A percentile compares a stretch with the other conserved stretches of the same genome.
phyloP scores from a whole-genome alignment of 148 eudicot genomes.

The Mesembryanthemum crystallinum region DNA sequence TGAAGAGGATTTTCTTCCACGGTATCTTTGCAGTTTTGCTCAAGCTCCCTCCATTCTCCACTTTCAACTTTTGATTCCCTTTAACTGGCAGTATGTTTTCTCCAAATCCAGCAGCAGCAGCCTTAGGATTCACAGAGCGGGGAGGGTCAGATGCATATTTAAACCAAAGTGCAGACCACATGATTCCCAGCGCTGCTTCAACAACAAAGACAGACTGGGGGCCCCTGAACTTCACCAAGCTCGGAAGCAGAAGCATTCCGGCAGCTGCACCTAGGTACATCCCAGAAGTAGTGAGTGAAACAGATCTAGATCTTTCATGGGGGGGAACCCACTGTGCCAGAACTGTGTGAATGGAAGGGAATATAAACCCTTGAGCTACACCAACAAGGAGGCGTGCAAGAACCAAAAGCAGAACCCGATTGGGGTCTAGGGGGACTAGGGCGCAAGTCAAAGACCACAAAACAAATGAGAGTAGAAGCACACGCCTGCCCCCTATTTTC shows the following conservation, averaged over 20 bases:
- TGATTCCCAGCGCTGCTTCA: slow-evolving; percentile 74
- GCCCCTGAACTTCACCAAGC: slow-evolving; percentile 63
- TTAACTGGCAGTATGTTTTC: slow-evolving; percentile 64
- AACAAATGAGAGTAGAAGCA: slow-evolving; percentile 78
- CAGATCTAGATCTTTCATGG: slow-evolving; percentile 88
- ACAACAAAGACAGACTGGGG: slow-evolving; percentile 73
- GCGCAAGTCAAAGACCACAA: slow-evolving; percentile 82
- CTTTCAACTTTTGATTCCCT: slow-evolving; percentile 48
- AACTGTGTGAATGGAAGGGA: slow-evolving; percentile 80
- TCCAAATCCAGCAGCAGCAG: slow-evolving; percentile 88
- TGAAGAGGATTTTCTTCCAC: slow-evolving; percentile 65
- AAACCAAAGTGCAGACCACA: slow-evolving; percentile 82
- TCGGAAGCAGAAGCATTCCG: slow-evolving; percentile 84
- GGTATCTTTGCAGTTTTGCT: slow-evolving; percentile 54
- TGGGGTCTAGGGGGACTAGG: slow-evolving; percentile 79
- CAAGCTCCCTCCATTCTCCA: slow-evolving; percentile 47
- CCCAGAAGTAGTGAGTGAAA: slow-evolving; percentile 87
- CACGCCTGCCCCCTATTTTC: slow-evolving; percentile 88
- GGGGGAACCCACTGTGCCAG: slow-evolving; percentile 91
- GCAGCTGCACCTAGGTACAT: slow-evolving; percentile 92
- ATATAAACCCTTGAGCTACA: slow-evolving; percentile 90
- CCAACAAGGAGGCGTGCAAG: slow-evolving; percentile 85
- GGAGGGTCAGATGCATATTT: slow-evolving; percentile 71
- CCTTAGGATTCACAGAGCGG: slow-evolving; percentile 83
- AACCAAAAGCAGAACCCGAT: slow-evolving; percentile 48